Evolutionary conservation across 2,329 filamentous ascomycete genomes (phyloP), one percentile per base, ranked within the genome.

Genomic region (Botrytis tulipae): DNA sequence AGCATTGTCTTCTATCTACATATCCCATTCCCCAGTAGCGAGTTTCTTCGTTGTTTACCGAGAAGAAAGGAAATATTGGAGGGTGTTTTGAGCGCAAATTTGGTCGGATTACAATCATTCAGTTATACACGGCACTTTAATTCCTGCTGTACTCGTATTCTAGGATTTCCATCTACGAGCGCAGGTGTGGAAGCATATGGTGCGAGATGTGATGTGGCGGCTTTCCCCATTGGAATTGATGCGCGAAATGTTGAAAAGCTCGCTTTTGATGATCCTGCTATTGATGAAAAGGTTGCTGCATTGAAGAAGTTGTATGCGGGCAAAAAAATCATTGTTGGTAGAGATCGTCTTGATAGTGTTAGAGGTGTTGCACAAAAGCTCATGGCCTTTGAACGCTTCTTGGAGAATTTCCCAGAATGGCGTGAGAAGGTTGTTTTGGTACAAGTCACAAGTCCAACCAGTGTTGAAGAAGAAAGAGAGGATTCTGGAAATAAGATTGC

Each of bases 1-100:
- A 97, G 97, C 84, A 95, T 98, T 80, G 92, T 94, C 71, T 98
- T 98, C 85, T 98, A 94, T 85, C 86, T 98, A 65, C 95, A 98
- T 83, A 92, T 94, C 63, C 95, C 95, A 0, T 98, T 98, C 83
- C 95, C 95, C 48, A 97, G 94, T 83, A 97, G 93, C 86, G 96
- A 98, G 83, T 98, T 97, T 81, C 89, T 98, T 81, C 90, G 95
- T 66, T 97, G 95, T 82, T 86, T 98, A 73, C 93, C 93, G 54
- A 90, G 93, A 76, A 90, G 95, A 77, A 97, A 97, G 83, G 94
- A 98, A 81, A 87, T 98, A 18, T 86, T 98, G 22, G 94, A 96
- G 78, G 96, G 96, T 67, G 90, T 97, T 65, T 86, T 98, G 60
- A 95, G 95, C 29, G 90, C 95, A 73, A 98, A 98, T 82, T 91